phyloP scores from a whole-genome alignment of 139 green algal species.

The Auxenochlorella protothecoides region DNA sequence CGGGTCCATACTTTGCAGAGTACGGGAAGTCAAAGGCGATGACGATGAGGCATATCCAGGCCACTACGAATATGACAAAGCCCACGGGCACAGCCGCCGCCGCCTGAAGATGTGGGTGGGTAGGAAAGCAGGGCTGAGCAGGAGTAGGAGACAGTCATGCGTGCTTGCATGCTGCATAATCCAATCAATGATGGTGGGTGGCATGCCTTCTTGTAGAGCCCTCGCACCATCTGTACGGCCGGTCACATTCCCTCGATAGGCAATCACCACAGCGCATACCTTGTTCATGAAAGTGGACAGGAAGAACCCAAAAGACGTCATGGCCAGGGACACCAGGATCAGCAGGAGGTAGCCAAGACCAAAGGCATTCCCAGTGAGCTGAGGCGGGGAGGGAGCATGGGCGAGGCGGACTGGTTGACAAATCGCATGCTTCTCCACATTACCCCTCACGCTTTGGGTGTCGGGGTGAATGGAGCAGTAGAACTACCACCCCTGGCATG shows the following conservation, averaged over 20 bases:
- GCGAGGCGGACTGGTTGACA: neutral
- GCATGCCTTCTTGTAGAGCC: too few relatives aligned
- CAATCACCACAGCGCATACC: neutral
- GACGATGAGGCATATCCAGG: conserved; percentile 38
- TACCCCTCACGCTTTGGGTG: too few relatives aligned
- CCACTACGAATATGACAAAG: conserved; percentile 62
- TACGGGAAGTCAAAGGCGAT: conserved; percentile 49
- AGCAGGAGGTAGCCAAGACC: conserved; percentile 43
- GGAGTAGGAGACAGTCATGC: too few relatives aligned
- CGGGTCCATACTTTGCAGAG: conserved; percentile 3
- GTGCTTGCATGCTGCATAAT: too few relatives aligned
- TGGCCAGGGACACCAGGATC: conserved; percentile 40
- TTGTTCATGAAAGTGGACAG: conserved; percentile 38
- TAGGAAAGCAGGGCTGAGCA: too few relatives aligned
- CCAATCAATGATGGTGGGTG: too few relatives aligned
- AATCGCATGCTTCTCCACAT: too few relatives aligned
- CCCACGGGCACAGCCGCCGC: conserved; percentile 33
- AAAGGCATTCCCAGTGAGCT: conserved; percentile 52
- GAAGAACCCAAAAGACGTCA: conserved; percentile 48
- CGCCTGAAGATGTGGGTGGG: conserved; percentile 9
- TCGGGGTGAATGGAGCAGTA: neutral
- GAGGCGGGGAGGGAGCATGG: neutral
- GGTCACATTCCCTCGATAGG: too few relatives aligned
- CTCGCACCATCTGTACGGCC: too few relatives aligned
- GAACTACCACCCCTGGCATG: neutral